Percentiles rank a stretch among this genome's conserved stretches.
Conservation (phyloP, 306 rosid species). For the Astragalus glycyphyllos region DNA sequence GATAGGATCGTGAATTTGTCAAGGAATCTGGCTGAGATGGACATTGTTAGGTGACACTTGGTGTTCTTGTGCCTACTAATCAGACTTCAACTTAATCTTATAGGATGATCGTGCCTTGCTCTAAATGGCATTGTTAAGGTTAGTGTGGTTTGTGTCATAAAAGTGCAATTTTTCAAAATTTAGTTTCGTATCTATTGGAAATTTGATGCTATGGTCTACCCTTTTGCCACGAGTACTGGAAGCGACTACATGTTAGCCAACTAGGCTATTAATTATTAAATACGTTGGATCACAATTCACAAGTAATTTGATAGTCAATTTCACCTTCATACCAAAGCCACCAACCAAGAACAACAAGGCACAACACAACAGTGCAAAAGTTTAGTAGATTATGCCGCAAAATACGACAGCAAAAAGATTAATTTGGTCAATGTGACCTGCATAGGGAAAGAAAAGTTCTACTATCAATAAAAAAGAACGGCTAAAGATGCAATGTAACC, state of each 20-base stretch:
- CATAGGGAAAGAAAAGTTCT: no score
- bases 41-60: constrained; percentile 34
- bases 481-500: no score
- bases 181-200: not conserved
- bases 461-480: no score
- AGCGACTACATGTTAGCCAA: constrained; percentile 37
- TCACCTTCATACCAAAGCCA: no score
- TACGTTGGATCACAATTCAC: no score
- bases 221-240: constrained; percentile 17
- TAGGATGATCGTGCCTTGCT: constrained; percentile 30
- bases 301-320: no score
- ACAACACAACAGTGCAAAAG: no score
- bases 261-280: constrained; percentile 1
- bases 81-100: constrained; percentile 19
- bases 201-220: not conserved
- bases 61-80: constrained; percentile 36
- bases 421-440: no score
- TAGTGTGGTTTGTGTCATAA: constrained; percentile 24
- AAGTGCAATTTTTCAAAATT: not conserved
- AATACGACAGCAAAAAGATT: no score
- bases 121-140: not conserved
- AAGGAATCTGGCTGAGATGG: constrained; percentile 9
- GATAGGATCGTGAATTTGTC: constrained; percentile 11
- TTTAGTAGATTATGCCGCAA: no score
- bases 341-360: no score